Conservation (phyloP, 2,329 filamentous ascomycete species). For the Verticillium zaregamsianum region DNA sequence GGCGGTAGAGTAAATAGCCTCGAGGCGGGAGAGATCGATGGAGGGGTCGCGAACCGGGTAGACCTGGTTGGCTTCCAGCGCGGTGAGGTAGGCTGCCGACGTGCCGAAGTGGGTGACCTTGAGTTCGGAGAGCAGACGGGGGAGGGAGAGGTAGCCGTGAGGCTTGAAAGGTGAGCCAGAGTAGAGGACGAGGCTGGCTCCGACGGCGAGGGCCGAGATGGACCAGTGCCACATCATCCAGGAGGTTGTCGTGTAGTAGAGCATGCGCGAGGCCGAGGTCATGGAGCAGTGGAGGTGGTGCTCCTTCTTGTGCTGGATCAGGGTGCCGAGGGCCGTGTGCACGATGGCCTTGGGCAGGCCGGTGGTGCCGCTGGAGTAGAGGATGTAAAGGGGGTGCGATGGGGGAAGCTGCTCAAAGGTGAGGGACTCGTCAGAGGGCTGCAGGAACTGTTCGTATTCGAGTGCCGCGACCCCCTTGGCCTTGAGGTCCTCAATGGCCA, state of each 20-base stretch:
- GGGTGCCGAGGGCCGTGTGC: conserved; percentile 82
- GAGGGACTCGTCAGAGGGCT: conserved; percentile 39
- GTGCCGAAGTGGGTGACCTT: conserved; percentile 91
- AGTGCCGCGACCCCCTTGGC: conserved; percentile 33
- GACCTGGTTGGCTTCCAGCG: conserved; percentile 76
- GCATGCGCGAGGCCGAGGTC: conserved; percentile 64
- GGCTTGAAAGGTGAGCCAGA: conserved; percentile 88
- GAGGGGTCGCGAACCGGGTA: conserved; percentile 50
- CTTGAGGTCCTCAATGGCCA: conserved; percentile 37
- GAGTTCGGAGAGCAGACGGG: conserved; percentile 74
- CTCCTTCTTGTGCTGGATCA: conserved; percentile 97
- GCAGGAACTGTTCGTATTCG: conserved; percentile 42
- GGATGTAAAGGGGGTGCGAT: conserved; percentile 86
- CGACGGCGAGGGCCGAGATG: conserved; percentile 77
- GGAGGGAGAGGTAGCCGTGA: conserved; percentile 75
- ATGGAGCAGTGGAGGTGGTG: conserved; percentile 85
- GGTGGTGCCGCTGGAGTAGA: conserved; percentile 92
- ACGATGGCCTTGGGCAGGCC: conserved; percentile 87
- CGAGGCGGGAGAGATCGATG: conserved; percentile 59
- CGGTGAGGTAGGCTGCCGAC: conserved; percentile 86
- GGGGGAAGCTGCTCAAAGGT: conserved; percentile 74
- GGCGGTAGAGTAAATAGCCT: conserved; percentile 90
- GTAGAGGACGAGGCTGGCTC: conserved; percentile 81
- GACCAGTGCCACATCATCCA: conserved; percentile 99
- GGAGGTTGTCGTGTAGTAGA: conserved; percentile 92